Evolutionary conservation across 2,329 filamentous ascomycete species (phyloP).

Genomic region (Aspergillus caelatus): DNA sequence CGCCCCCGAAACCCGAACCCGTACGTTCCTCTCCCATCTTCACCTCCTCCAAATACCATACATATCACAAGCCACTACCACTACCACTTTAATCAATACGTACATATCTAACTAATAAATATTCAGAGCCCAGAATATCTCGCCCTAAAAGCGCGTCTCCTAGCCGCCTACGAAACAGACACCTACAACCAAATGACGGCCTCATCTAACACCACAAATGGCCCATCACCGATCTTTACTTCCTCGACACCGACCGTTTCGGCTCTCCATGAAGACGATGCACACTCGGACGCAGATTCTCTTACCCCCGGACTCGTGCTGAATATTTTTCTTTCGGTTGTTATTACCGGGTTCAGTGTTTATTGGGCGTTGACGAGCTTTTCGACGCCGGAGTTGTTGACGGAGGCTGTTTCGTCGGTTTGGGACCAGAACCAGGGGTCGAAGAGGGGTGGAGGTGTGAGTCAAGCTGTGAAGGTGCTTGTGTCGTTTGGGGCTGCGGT

Average conservation of each 20-base stretch:
- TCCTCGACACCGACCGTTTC: slow-evolving; percentile 60
- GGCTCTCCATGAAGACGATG: slow-evolving; percentile 47
- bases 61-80: not conserved
- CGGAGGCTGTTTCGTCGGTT: slow-evolving; percentile 20
- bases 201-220: slow-evolving; percentile 57
- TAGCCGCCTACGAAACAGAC: slow-evolving; percentile 77
- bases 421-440: slow-evolving; percentile 2
- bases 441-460: slow-evolving; percentile 23
- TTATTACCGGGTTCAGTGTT: slow-evolving; percentile 61
- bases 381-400: slow-evolving; percentile 35
- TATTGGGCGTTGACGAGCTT: slow-evolving; percentile 48
- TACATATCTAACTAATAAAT: not conserved
- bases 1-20: slow-evolving; percentile 74
- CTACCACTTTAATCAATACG: not conserved
- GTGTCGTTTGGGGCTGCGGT: slow-evolving; percentile 44
- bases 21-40: slow-evolving; percentile 51
- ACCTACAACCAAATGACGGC: slow-evolving; percentile 78
- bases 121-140: slow-evolving; percentile 74
- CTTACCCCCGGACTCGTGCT: slow-evolving; percentile 66
- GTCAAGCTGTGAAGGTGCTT: slow-evolving; percentile 43
- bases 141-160: slow-evolving; percentile 82
- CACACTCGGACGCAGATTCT: slow-evolving; percentile 44
- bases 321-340: slow-evolving; percentile 85
- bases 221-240: slow-evolving; percentile 51
- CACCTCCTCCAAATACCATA: not conserved